A percentile compares a stretch with the other conserved stretches of the same genome.
Evolutionary conservation across 2,329 filamentous ascomycete genomes (phyloP).

Genomic region (Diatrype stigma): DNA sequence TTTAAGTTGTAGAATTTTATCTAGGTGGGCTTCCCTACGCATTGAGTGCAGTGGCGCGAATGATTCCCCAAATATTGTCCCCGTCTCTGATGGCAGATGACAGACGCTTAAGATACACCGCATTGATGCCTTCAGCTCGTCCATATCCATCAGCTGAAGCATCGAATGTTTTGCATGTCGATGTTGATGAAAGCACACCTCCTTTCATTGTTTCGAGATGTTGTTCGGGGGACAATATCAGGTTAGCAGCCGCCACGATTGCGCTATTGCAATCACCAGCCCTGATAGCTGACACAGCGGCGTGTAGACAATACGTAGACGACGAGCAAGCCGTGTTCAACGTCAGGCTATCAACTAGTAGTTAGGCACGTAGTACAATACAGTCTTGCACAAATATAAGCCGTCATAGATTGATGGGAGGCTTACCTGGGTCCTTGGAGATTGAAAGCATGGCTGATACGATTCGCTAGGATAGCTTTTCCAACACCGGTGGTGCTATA

Average conservation of each 20-base stretch:
- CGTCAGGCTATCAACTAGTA: conserved; percentile 21
- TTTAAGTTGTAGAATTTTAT: too few species aligned
- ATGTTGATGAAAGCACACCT: conserved; percentile 32
- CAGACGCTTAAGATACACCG: conserved; percentile 41
- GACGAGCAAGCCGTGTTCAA: conserved; percentile 31
- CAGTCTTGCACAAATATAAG: too few species aligned
- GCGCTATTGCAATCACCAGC: conserved; percentile 17
- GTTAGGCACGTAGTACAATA: too few species aligned
- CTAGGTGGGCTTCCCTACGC: too few species aligned
- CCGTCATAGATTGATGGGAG: too few species aligned
- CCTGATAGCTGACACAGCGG: conserved; percentile 11
- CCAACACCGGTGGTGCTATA: conserved; percentile 24
- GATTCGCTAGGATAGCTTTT: conserved; percentile 25
- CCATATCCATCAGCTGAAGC: conserved; percentile 45
- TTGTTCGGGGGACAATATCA: conserved; percentile 16
- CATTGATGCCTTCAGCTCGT: conserved; percentile 44
- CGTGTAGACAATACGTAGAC: conserved; percentile 19
- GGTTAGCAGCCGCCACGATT: conserved; percentile 21
- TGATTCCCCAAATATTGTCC: conserved; percentile 10
- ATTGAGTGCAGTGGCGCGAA: conserved; percentile 14
- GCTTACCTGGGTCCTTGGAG: conserved; percentile 22
- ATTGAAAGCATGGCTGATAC: conserved; percentile 31
- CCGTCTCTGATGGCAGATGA: conserved; percentile 31
- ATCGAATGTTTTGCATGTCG: conserved; percentile 37
- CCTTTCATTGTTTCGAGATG: conserved; percentile 14